Evolutionary conservation across 352 stramenopile genomes (phyloP), one percentile per base, ranked within the genome.

Genomic region (Phytophthora palmivora): DNA sequence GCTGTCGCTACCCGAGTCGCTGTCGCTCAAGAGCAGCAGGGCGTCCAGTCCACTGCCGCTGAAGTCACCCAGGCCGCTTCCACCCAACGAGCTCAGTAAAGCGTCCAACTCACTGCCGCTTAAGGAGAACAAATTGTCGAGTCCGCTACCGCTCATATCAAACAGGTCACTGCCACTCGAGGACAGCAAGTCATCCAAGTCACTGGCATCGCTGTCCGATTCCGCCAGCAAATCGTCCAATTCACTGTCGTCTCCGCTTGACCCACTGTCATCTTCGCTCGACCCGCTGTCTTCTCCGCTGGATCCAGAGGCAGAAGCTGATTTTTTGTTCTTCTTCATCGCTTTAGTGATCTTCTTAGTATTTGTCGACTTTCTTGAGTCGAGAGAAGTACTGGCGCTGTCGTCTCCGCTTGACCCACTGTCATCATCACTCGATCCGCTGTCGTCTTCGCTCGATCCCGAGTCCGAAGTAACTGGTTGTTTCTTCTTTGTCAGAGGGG

Each of bases 31-130:
- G 11, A 21, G 12, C 0, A 24, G n/a, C 37, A 55, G 22, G 24
- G n/a, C 46, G 19, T 57, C 36, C 21, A 58, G 14, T 30, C 28
- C 36, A 11, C 50, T 58, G 18, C 36, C 28, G n/a, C 24, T 48
- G 16, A 24, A 28, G 24, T 28, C 24, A 28, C 24, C 24, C 24
- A 28, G 24, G 24, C 3, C 24, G 24, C 24, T 28, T 28, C 24
- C 24, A 28, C 24, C 24, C 24, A 28, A 28, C 24, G 24, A 28
- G 3, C 6, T 28, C 16, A 34, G 48, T 16, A 56, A 46, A n/a
- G 34, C 51, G 6, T 42, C 37, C n/a, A 58, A 10, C 11, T 15
- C 51, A n/a, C 50, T 58, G 38, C 38, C 51, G 38, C 37, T 34
- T 41, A 60, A 24, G 8, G 34, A 45, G 5, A 44, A 24, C 33